These are phyloP conservation scores for Mortierella sp. DNA, from an alignment of 371 early-diverging fungal genomes.

Conservation along the genomic window DNA sequence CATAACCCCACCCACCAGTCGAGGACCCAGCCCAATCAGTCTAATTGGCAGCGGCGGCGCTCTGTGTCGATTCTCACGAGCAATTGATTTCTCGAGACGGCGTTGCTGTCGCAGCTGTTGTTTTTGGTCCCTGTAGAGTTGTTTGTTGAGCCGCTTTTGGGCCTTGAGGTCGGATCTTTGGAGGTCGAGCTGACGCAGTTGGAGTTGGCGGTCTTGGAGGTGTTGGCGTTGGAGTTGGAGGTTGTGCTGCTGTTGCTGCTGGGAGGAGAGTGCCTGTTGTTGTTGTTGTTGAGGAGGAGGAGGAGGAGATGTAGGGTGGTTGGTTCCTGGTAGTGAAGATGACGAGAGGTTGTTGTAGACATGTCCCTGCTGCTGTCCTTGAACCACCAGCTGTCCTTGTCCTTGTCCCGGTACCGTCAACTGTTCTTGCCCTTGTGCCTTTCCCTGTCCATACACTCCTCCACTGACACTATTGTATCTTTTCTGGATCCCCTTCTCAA, in stretches of 20 bases:
- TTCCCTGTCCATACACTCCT: neutral
- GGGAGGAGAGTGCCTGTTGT: neutral
- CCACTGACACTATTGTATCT: neutral
- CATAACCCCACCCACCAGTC: conserved; percentile 15
- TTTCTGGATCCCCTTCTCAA: neutral
- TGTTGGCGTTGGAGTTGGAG: neutral
- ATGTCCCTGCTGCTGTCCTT: neutral
- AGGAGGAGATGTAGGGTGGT: neutral
- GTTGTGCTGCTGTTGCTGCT: neutral
- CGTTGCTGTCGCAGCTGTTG: conserved; percentile 15
- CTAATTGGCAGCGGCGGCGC: neutral
- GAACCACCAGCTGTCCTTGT: neutral
- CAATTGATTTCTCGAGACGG: conserved; percentile 15
- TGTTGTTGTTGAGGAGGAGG: conserved; percentile 1
- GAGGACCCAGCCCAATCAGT: conserved; percentile 2
- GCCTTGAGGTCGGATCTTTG: neutral
- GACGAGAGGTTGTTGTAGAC: neutral
- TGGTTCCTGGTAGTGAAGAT: neutral
- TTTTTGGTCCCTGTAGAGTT: conserved; percentile 15
- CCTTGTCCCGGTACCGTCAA: neutral
- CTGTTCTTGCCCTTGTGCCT: neutral
- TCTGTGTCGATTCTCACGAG: neutral
- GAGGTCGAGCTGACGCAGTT: neutral
- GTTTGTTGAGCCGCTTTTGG: neutral
- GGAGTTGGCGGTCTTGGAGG: neutral